A percentile compares a stretch with the other conserved stretches of the same genome.
phyloP scores from a whole-genome alignment of 441 rosid genomes.

The Adansonia grandidieri region DNA sequence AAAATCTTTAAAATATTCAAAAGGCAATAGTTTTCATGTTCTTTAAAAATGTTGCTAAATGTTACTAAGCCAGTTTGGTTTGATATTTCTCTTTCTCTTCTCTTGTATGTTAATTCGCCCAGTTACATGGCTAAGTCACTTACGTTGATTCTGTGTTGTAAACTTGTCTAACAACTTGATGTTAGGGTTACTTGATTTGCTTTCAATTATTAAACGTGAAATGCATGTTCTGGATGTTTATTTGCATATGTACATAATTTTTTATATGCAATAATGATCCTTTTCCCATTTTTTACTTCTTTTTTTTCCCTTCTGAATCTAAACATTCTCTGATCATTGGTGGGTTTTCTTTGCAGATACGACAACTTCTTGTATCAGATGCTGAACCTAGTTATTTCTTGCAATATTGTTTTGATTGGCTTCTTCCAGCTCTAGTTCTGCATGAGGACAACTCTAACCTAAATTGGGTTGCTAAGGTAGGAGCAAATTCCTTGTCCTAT shows the following conservation, averaged over 20 bases:
- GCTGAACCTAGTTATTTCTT: conserved; percentile 79
- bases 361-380: conserved; percentile 67
- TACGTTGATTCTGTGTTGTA: neutral
- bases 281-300: neutral
- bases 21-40: neutral
- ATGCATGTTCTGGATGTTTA: conserved; percentile 9
- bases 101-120: neutral
- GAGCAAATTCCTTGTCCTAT: conserved; percentile 27
- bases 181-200: neutral
- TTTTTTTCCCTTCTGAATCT: neutral
- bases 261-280: neutral
- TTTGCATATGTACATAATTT: neutral
- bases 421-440: conserved; percentile 87
- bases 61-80: neutral
- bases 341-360: conserved; percentile 53
- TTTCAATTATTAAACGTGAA: neutral
- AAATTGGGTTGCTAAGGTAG: conserved; percentile 84
- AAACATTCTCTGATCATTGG: conserved; percentile 22
- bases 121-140: neutral
- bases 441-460: conserved; percentile 65
- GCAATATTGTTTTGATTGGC: conserved; percentile 89
- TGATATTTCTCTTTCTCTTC: neutral
- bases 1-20: conserved; percentile 10
- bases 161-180: neutral
- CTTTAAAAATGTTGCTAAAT: conserved; percentile 12